These are phyloP conservation scores for Hypholoma fasciculare DNA, from an alignment of 768 basidiomycete species.

Conservation along the genomic window DNA sequence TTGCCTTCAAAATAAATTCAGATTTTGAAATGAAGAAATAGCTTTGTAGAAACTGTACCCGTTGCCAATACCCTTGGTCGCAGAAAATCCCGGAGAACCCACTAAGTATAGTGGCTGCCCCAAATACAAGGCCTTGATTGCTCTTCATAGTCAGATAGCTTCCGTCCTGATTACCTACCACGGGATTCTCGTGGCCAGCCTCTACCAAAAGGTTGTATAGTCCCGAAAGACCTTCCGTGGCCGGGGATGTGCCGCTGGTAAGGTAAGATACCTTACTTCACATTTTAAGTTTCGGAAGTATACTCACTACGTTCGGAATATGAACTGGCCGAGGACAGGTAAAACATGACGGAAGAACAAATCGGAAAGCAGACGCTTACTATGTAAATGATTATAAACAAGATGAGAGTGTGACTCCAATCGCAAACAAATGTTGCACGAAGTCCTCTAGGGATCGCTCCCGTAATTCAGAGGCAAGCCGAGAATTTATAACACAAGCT, in stretches of 20 bases:
- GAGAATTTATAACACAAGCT: background rate
- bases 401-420: constrained; percentile 45
- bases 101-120: constrained; percentile 35
- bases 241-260: constrained; percentile 33
- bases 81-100: constrained; percentile 51
- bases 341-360: background rate
- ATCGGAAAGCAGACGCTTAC: constrained; percentile 17
- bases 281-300: background rate
- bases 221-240: constrained; percentile 36
- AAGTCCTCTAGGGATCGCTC: constrained; percentile 26
- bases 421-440: constrained; percentile 46
- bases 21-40: background rate
- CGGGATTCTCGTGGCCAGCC: constrained; percentile 45
- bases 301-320: constrained; percentile 31
- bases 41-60: constrained; percentile 25
- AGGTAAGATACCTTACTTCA: background rate
- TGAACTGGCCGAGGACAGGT: constrained; percentile 15
- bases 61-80: constrained; percentile 60
- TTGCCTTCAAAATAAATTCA: constrained; percentile 32
- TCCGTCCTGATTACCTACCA: constrained; percentile 47
- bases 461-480: background rate
- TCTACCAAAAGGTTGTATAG: constrained; percentile 48
- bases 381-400: constrained; percentile 39
- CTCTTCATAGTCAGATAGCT: constrained; percentile 61
- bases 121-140: constrained; percentile 43